Base-by-base conservation (phyloP, 805 yeast species). In the Hermanozyma aechmeae region DNA sequence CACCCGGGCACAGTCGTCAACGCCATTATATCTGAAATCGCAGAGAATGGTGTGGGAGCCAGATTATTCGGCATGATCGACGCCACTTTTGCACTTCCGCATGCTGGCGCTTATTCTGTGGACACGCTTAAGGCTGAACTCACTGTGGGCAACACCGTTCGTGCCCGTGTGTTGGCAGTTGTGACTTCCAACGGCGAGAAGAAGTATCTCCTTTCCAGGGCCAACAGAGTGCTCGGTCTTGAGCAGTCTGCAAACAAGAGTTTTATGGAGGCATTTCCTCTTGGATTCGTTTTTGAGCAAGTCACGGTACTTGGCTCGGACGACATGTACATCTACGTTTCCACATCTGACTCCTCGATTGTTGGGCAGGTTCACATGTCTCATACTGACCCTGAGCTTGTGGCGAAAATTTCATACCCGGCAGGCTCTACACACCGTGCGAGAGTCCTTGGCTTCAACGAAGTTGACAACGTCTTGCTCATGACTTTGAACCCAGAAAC, bases 1-100 rank as follows among this genome's bases (percentile, higher is more conserved):
- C 68, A 81, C 22, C 94, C 99, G 3, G 99, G 98, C 44, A 71
- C 77, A 39, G 46, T 77, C 8, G 84, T 87, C 7, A 85, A 81
- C 34, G 81, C 86, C 5, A 56, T 78, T 16, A 69, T 86, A 13
- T 67, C 79, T 13, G 76, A 73, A 6, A 68, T 75, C 13, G 53
- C 67, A 16, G 49, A 59, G 6, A 55, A 70, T 21, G 98, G 98
- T 37, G 53, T 84, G 12, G 53, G 68, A n/a, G 72, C 81, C 38
- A 80, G 76, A 48, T 77, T 74, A 0, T 76, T 76, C 40, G 96
- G 95, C 30, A 56, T 82, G 32, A 68, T 79, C 13, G 76, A 78
- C 38, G 93, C 79, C 11, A 72, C 87, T 0, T 59, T 84, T 20
- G 79, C 73, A 33, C 56, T 76, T 26, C 61, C 86, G 12, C 95